Base-by-base conservation (phyloP, 345 rosid genomes). In the Salix viminalis region DNA sequence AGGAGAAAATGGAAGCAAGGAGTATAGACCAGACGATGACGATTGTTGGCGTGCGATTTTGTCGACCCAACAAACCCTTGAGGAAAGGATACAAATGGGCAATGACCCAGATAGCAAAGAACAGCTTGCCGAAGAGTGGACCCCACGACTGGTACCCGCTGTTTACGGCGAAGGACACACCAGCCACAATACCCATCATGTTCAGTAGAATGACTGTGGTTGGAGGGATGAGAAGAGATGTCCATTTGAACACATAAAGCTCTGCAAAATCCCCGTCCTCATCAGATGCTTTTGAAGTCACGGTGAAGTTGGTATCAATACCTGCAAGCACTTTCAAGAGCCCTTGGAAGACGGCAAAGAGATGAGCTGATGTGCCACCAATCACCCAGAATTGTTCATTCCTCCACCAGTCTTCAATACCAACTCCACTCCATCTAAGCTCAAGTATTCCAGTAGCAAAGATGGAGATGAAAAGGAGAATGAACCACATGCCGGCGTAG, bases 131-230 rank as follows among this genome's bases (percentile, higher is more conserved):
- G 14, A 95, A 95, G 37, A 95, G 94, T 0, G 99, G 98, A 67
- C 99, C 98, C 99, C 99, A 96, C 1, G 99, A 96, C 71, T 96
- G 99, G 86, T 96, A 96, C 5, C 99, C 99, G 2, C 99, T 96
- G 91, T 96, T 96, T 42, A 93, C 84, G 36, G 99, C 99, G 41
- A 79, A 93, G 0, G 99, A 96, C 26, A 96, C 94, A n/a, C 99
- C 99, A 4, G 99, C 99, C 65, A 96, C 99, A n/a, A 96, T 91
- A 42, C 99, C 98, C 28, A 96, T 89, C 79, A 96, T 67, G 91
- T 96, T 96, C 77, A 96, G 88, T 2, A 93, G 82, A 54, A 96
- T 88, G 75, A 96, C 96, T 2, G 97, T 96, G 70, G 99, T 96
- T 19, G 99, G 99, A 39, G 99, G 98, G 67, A 96, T 91, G 81